Percentiles rank a stretch among this genome's conserved stretches.
These are phyloP conservation scores for Zygoascus bituminiphila DNA, from an alignment of 805 yeast genomes.

Conservation along the genomic window DNA sequence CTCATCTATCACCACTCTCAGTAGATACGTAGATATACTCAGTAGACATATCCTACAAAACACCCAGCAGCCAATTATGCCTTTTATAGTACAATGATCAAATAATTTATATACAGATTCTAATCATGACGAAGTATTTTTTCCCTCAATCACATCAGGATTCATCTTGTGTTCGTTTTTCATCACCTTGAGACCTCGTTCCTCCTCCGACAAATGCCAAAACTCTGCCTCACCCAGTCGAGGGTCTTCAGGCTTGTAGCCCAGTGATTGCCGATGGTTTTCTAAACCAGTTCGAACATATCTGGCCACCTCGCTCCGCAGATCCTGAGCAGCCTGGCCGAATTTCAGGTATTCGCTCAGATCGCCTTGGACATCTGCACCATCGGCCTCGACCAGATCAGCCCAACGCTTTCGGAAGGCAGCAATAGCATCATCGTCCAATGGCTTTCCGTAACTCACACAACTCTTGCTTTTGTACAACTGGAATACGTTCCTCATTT, in stretches of 20 bases:
- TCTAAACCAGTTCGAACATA: slow-evolving; percentile 55
- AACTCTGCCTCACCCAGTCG: slow-evolving; percentile 58
- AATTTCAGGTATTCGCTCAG: slow-evolving; percentile 51
- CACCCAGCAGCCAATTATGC: too few relatives aligned
- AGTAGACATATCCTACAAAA: too few relatives aligned
- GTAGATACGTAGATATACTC: too few relatives aligned
- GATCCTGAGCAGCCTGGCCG: slow-evolving; percentile 55
- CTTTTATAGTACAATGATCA: too few relatives aligned
- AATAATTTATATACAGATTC: neutral
- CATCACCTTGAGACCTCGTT: slow-evolving; percentile 2
- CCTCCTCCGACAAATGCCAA: slow-evolving; percentile 42
- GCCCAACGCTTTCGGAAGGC: slow-evolving; percentile 65
- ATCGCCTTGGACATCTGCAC: slow-evolving; percentile 41
- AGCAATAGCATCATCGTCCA: slow-evolving; percentile 53
- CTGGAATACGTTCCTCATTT: slow-evolving; percentile 38
- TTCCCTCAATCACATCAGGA: neutral
- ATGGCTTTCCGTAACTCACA: slow-evolving; percentile 62
- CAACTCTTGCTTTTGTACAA: slow-evolving; percentile 60
- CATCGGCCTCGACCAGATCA: slow-evolving; percentile 45
- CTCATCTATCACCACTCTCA: too few relatives aligned
- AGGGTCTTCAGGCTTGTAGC: slow-evolving; percentile 45
- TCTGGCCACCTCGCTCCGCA: slow-evolving; percentile 65
- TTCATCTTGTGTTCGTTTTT: slow-evolving; percentile 2
- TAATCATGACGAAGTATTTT: neutral
- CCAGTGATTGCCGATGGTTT: slow-evolving; percentile 4